Conservation (phyloP, 305 asterid genomes). For the Coffea humblotiana region DNA sequence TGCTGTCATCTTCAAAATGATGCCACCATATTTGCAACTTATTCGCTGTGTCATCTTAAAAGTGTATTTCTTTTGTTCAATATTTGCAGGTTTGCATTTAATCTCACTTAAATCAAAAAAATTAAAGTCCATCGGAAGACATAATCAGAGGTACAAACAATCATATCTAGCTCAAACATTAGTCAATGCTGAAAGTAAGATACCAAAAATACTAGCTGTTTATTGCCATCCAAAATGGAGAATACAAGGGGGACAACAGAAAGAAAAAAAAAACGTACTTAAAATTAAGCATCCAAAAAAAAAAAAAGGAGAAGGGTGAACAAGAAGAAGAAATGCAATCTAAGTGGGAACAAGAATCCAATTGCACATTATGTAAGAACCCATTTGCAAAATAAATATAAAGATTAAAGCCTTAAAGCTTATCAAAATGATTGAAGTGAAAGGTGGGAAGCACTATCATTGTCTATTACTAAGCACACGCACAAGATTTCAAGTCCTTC, state of each 20-base stretch:
- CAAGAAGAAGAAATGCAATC: constrained; percentile 11
- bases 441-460: constrained; percentile 68
- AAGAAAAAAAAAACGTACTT: background rate
- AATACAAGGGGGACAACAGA: background rate
- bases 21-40: constrained; percentile 5
- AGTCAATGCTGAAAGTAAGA: constrained; percentile 1
- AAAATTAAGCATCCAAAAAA: background rate
- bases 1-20: constrained; percentile 5
- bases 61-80: background rate
- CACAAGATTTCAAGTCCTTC: constrained; percentile 25
- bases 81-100: background rate
- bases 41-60: too few species aligned
- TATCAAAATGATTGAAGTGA: constrained; percentile 50
- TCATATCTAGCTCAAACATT: background rate
- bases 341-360: constrained; percentile 44
- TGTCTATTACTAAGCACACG: constrained; percentile 38
- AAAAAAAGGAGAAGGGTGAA: background rate
- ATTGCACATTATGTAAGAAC: constrained; percentile 60
- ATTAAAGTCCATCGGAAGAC: background rate
- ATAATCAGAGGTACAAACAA: background rate
- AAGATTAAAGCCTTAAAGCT: constrained; percentile 34
- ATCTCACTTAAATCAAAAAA: background rate
- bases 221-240: constrained; percentile 5
- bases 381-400: constrained; percentile 47
- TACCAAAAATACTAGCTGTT: background rate